Conservation (phyloP, 495 filamentous ascomycete species). For the Hypoxylon crocopeplum region DNA sequence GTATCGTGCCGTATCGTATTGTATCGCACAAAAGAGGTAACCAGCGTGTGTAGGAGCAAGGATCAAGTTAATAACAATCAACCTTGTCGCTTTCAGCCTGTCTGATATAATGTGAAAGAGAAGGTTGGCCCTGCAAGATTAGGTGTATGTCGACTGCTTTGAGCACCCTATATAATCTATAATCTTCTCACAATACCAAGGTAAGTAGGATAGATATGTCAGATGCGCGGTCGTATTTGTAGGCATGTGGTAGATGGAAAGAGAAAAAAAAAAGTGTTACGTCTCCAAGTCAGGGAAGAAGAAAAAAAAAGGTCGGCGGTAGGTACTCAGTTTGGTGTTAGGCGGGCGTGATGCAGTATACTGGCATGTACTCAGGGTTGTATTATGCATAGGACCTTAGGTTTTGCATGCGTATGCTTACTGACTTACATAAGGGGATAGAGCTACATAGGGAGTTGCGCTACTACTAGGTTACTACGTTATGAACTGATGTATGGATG, state of each 20-base stretch:
- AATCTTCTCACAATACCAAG: background rate
- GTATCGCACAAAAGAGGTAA: slow-evolving; percentile 23
- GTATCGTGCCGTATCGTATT: slow-evolving; percentile 7
- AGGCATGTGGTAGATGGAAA: background rate
- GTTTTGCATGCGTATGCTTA: background rate
- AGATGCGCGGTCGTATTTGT: background rate
- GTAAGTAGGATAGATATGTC: background rate
- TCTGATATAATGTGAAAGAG: slow-evolving; percentile 18
- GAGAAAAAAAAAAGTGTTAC: background rate
- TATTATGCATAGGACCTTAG: no score
- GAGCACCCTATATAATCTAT: no score
- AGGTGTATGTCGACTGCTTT: no score
- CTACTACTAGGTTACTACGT: no score
- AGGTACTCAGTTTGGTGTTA: no score
- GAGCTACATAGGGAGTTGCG: no score
- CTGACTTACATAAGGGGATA: background rate
- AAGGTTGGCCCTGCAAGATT: background rate
- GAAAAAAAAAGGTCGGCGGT: no score
- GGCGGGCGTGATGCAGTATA: no score
- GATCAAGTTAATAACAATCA: slow-evolving; percentile 26
- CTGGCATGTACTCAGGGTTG: no score
- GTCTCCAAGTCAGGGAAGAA: background rate
- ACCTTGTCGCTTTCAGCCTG: slow-evolving; percentile 27
- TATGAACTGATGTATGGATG: no score
- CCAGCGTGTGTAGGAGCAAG: slow-evolving; percentile 18